Percentiles rank a stretch among this genome's conserved stretches.
These are phyloP conservation scores for Solanum aculeatissimum DNA, from an alignment of 305 asterid genomes.

Conservation along the genomic window DNA sequence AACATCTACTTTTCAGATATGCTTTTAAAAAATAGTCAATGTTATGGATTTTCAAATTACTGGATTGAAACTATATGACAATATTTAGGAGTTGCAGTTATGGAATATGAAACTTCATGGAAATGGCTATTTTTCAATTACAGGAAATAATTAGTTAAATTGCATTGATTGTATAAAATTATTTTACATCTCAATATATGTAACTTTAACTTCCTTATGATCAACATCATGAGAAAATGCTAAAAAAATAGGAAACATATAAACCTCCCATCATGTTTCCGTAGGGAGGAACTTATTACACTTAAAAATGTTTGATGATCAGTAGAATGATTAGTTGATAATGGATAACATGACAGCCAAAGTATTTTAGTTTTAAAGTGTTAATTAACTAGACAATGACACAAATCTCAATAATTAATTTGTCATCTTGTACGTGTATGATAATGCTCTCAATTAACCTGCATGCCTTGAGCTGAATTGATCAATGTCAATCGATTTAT, in stretches of 20 bases:
- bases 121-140: too few relatives aligned
- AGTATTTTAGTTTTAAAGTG: neutral
- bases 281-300: neutral
- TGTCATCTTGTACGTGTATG: neutral
- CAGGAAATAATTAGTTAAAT: too few relatives aligned
- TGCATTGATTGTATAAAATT: neutral
- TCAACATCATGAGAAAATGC: neutral
- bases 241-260: neutral
- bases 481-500: neutral
- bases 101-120: neutral
- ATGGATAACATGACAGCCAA: neutral
- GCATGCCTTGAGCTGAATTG: neutral
- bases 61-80: neutral
- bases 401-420: neutral
- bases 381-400: neutral
- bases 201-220: neutral
- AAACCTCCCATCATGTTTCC: neutral
- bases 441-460: neutral
- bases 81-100: neutral
- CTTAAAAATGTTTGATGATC: neutral
- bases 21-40: neutral
- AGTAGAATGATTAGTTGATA: neutral
- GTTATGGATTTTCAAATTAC: neutral
- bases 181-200: neutral
- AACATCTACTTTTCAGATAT: neutral